Base-by-base conservation (phyloP, 208 protist genomes). In the Giardia duodenalis region DNA sequence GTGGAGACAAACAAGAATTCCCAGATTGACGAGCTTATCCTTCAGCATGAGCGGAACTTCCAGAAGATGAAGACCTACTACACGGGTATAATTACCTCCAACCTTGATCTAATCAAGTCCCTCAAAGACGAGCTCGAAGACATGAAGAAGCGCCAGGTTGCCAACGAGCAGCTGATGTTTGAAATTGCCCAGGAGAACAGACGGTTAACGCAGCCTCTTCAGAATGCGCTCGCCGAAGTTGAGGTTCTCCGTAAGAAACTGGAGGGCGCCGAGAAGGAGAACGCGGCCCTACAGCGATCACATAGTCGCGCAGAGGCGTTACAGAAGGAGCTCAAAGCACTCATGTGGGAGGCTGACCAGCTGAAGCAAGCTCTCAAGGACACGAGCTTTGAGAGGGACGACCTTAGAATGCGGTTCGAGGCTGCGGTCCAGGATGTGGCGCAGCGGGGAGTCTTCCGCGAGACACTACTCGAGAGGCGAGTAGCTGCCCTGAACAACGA, bases 41-140 rank as follows among this genome's bases (percentile, higher is more conserved):
- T 93, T 87, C 97, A 98, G 92, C 98, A 99, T 94, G 96, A 98
- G 94, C 94, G 95, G 47, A 97, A 97, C 43, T 99, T 98, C 94
- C 93, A 93, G 46, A 97, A 98, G 93, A 98, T 98, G 95, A 99
- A 98, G 95, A 94, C 94, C 0, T 99, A 98, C 96, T 99, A 99
- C 95, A 98, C 98, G 93, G 96, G 97, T 93, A 98, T 99, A 93
- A 99, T 97, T 0, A 96, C 96, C 87, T 98, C 98, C 95, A 98
- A 98, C 94, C 92, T 99, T 19, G 97, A 98, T 67, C 97, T 99
- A 44, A 99, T 99, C 93, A 96, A 97, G 90, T 97, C 96, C 0
- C 95, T 98, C 2, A 98, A 98, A 95, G 97, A 97, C 47, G 96
- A 98, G 93, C 97, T 98, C 89, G 97, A 95, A 88, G 95, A 96